These are phyloP conservation scores for Colletotrichum sansevieriae DNA, from an alignment of 2,329 filamentous ascomycete species.

Conservation along the genomic window DNA sequence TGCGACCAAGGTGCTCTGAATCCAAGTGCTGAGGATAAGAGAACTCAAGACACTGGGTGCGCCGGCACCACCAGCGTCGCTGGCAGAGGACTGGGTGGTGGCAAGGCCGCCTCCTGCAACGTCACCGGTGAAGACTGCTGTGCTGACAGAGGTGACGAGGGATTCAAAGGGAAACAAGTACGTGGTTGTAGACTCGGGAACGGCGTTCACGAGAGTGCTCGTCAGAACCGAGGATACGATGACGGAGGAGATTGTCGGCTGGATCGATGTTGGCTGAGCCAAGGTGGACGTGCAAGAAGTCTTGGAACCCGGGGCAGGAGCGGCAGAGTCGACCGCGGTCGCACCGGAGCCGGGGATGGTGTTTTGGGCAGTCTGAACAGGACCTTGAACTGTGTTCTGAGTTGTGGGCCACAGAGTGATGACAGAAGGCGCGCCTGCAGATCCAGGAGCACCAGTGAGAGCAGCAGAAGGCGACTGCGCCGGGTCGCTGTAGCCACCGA, in stretches of 20 bases:
- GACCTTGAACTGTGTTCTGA: neutral
- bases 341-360: neutral
- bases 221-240: conserved; percentile 47
- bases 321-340: conserved; percentile 1
- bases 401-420: conserved; percentile 28
- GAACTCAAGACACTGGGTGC: neutral
- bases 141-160: conserved; percentile 44
- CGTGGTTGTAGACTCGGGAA: conserved; percentile 55
- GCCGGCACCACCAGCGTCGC: neutral
- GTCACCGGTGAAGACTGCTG: conserved; percentile 44
- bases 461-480: neutral
- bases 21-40: neutral
- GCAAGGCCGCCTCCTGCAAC: neutral
- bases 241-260: neutral
- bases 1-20: neutral
- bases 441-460: conserved; percentile 8
- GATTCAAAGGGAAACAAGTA: conserved; percentile 48
- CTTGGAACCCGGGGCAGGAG: conserved; percentile 5
- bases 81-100: neutral
- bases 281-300: conserved; percentile 26
- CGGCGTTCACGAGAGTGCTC: conserved; percentile 56
- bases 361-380: neutral
- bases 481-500: conserved; percentile 28
- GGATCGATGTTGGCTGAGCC: neutral
- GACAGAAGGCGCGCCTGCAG: conserved; percentile 6